Percentiles rank a stretch among this genome's conserved stretches.
Evolutionary conservation across 1,284 basidiomycete species (phyloP).

Genomic region (Tilletia caries): DNA sequence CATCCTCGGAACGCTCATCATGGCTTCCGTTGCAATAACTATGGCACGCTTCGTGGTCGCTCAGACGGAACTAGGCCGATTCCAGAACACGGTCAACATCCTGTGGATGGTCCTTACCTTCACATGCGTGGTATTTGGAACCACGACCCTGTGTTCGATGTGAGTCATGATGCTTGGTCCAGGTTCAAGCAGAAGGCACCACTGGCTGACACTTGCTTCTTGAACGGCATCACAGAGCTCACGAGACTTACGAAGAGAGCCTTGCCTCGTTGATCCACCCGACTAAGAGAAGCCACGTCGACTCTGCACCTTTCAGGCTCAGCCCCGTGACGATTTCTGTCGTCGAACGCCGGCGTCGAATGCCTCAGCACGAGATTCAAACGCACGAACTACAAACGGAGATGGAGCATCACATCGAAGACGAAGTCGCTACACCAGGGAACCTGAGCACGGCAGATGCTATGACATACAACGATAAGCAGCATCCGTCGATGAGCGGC

Average conservation of each 20-base stretch:
- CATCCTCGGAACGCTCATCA: background rate
- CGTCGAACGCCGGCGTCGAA: background rate
- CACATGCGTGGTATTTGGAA: background rate
- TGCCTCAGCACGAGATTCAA: background rate
- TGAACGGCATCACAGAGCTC: background rate
- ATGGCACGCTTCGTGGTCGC: background rate
- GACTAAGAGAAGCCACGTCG: background rate
- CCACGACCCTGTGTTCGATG: slow-evolving; percentile 2
- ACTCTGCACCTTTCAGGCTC: background rate
- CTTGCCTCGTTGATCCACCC: background rate
- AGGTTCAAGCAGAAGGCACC: background rate
- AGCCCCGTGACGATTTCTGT: background rate
- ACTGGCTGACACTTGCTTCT: too few relatives aligned
- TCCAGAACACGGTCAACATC: background rate
- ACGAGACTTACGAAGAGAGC: slow-evolving; percentile 5
- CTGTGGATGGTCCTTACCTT: background rate
- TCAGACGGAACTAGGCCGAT: background rate
- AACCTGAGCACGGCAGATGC: too few relatives aligned
- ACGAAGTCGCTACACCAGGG: background rate
- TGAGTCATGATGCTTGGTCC: background rate
- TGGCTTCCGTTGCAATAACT: background rate
- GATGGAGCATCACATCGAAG: background rate
- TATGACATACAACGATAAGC: too few relatives aligned
- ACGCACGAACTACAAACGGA: background rate
- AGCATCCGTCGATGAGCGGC: too few relatives aligned